Evolutionary conservation across 768 basidiomycete species (phyloP), one percentile per base, ranked within the genome.

Genomic region (Mycena albidolilacea): DNA sequence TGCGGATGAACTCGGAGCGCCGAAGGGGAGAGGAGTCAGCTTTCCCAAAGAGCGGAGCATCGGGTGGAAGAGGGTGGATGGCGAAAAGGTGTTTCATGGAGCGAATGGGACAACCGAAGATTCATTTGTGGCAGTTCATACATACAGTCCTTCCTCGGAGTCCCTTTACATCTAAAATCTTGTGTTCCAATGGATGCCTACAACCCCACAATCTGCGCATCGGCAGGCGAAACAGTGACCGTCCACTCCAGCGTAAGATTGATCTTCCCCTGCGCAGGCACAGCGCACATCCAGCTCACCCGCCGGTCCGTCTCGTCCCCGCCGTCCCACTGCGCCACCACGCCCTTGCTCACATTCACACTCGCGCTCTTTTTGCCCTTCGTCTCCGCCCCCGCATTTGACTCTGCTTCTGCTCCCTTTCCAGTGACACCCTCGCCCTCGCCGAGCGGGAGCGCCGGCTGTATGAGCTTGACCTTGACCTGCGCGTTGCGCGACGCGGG

Each of bases 241-340:
- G 85, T 85, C 77, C 81, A 86, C 43, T 83, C 79, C 66, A 67
- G 17, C 23, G 65, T 8, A 7, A 67, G 44, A n/a, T 12, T 58
- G 4, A 57, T 23, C 43, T 67, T 67, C 4, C 54, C 54, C 30
- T 58, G 65, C 1, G 65, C 39, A 3, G 54, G 30, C 30, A 30
- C 30, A 3, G 30, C 30, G 4, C 30, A 30, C 30, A 30, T 3
- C 30, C 30, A 30, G 65, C 77, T 72, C 48, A 85, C 77, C 72
- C 78, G 81, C 17, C 83, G 81, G 55, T 83, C 80, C 0, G 67
- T 65, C 46, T 84, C 82, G 37, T 84, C 83, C 12, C 79, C 81
- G 5, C 82, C 83, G 48, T 82, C 82, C 85, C 85, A 85, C 69
- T 84, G 82, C 17, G 82, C 85, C 7, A 77, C 66, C 15, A 85